These are phyloP conservation scores for Coemansia sp. DNA, from an alignment of 192 early-diverging fungal species.

Conservation along the genomic window DNA sequence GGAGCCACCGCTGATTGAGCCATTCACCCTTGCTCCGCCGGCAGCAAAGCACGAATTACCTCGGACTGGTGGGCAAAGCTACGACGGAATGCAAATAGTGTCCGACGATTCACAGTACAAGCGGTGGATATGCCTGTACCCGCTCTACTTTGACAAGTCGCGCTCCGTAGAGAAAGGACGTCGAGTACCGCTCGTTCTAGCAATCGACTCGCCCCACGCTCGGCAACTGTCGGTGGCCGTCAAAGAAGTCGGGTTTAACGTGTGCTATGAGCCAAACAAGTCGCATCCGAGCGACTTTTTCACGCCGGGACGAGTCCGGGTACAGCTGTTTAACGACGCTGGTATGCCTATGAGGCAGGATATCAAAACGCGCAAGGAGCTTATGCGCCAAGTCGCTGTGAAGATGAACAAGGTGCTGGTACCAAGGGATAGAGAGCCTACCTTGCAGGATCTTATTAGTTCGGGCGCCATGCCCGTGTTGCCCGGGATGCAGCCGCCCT, in stretches of 20 bases:
- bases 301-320: conserved; percentile 66
- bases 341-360: conserved; percentile 45
- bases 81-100: conserved; percentile 17
- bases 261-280: conserved; percentile 65
- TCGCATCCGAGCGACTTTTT: conserved; percentile 69
- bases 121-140: conserved; percentile 70
- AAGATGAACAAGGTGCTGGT: conserved; percentile 18
- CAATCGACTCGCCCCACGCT: conserved; percentile 59
- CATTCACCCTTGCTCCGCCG: background rate
- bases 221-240: conserved; percentile 64
- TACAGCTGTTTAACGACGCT: conserved; percentile 55
- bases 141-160: conserved; percentile 64
- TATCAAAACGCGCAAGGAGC: conserved; percentile 56
- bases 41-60: background rate
- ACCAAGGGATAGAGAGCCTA: conserved; percentile 43
- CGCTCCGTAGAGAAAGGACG: conserved; percentile 62
- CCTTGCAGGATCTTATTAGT: conserved; percentile 42
- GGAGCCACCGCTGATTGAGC: conserved; percentile 9
- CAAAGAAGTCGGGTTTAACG: conserved; percentile 57
- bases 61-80: conserved; percentile 25
- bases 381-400: conserved; percentile 20
- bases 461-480: conserved; percentile 38
- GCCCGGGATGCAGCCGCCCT: conserved; percentile 30
- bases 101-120: conserved; percentile 33
- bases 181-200: conserved; percentile 53